Conservation (phyloP, 2,329 filamentous ascomycete species). For the Fusarium annulatum region DNA sequence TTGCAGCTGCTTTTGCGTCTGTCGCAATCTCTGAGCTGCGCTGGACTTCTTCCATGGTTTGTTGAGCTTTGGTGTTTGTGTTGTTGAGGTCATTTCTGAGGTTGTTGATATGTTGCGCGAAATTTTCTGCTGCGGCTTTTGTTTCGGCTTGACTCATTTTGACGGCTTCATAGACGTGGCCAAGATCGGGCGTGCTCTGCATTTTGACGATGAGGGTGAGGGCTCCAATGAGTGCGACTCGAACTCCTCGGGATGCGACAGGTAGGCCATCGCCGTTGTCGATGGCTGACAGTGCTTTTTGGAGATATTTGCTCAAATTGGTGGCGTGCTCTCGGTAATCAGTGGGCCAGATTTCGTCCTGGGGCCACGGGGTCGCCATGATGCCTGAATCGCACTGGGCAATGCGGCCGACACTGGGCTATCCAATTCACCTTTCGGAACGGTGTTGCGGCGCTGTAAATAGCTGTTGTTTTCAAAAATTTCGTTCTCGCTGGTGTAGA, state of each 20-base stretch:
- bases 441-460: no score
- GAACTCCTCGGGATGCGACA: no score
- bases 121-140: neutral
- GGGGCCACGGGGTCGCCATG: neutral
- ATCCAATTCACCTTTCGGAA: neutral
- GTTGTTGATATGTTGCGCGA: neutral
- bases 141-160: neutral
- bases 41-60: neutral
- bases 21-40: neutral
- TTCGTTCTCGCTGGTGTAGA: no score
- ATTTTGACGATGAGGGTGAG: no score
- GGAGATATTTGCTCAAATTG: neutral
- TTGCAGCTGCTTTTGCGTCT: no score
- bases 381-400: neutral
- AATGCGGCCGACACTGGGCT: neutral
- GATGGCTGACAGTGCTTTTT: neutral
- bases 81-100: neutral
- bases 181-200: no score
- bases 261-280: no score
- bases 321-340: neutral
- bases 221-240: no score
- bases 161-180: neutral
- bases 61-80: neutral
- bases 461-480: no score
- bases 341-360: neutral